Evolutionary conservation across 805 yeast species (phyloP), one percentile per base, ranked within the genome.

Genomic region (Lipomyces starkeyi): DNA sequence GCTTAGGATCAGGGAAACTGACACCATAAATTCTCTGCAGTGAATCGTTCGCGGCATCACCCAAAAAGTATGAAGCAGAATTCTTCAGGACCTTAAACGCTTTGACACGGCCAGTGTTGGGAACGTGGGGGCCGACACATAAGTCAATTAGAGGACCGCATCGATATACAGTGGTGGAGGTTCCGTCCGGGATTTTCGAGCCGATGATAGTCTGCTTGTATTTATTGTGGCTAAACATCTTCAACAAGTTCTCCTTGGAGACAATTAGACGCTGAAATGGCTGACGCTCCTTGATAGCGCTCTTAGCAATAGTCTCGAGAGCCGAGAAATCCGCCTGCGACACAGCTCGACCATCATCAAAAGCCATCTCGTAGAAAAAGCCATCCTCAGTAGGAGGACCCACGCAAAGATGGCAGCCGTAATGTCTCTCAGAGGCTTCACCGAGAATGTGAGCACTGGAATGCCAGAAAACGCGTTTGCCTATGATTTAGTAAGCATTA

Each of bases 381-480:
- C 99, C 99, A 72, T 94, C 98, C 64, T 89, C 92, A 69, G 97
- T 94, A 79, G 99, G 99, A 40, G 99, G 99, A 73, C 99, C 99
- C 72, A 88, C 83, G 79, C 91, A 88, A 73, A 95, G 87, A 79
- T 94, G 97, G 73, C 97, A 96, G 74, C 98, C 98, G 79, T 89
- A 84, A 80, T 92, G 95, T 80, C 97, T 90, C 83, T 95, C 99
- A 83, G 97, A 91, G 60, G 98, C 94, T 83, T 95, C 99, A 81
- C 99, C 99, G 75, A 95, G 83, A 64, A 95, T 94, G 81, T 95
- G 99, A 63, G 99, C 99, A 73, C 97, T 90, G 2, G 99, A 95
- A 80, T 95, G 99, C 99, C 99, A 95, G 82, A 95, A 95, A 47
- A 94, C 98, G 73, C 88, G 87, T 79, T 89, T 91, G 14, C 71